Conservation (phyloP, 116 monocot species). For the Phalaenopsis hybrid region DNA sequence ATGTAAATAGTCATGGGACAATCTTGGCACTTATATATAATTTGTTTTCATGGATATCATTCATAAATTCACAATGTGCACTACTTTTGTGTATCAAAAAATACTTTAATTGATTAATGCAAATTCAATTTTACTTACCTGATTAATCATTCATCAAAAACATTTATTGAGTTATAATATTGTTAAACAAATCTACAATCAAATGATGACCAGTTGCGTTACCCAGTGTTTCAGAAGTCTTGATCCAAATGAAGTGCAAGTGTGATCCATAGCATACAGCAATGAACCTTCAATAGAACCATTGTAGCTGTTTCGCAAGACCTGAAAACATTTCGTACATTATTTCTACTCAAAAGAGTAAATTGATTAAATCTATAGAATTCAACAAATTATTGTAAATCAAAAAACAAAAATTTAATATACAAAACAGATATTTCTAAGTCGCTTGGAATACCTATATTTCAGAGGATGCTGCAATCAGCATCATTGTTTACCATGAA, state of each 20-base stretch:
- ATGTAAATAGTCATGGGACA: too few relatives aligned
- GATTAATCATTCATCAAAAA: background rate
- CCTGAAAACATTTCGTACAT: conserved; percentile 32
- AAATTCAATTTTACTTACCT: too few relatives aligned
- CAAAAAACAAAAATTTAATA: background rate
- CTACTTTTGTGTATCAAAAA: too few relatives aligned
- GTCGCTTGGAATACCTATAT: background rate
- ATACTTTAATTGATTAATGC: too few relatives aligned
- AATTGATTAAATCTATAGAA: background rate
- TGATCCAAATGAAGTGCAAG: conserved; percentile 80
- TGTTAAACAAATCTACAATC: background rate
- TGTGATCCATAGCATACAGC: conserved; percentile 76
- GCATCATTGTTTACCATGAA: background rate
- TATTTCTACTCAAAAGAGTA: conserved; percentile 3
- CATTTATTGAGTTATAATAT: background rate
- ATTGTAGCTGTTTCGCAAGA: conserved; percentile 74
- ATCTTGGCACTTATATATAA: too few relatives aligned
- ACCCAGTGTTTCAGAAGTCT: conserved; percentile 97
- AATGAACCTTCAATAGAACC: conserved; percentile 78
- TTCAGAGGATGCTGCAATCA: background rate
- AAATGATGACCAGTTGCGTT: background rate
- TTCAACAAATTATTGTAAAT: background rate
- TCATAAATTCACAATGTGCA: too few relatives aligned
- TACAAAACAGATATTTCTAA: too few relatives aligned
- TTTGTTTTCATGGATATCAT: too few relatives aligned